Conservation (phyloP, 768 basidiomycete genomes). For the Trametes cingulata region DNA sequence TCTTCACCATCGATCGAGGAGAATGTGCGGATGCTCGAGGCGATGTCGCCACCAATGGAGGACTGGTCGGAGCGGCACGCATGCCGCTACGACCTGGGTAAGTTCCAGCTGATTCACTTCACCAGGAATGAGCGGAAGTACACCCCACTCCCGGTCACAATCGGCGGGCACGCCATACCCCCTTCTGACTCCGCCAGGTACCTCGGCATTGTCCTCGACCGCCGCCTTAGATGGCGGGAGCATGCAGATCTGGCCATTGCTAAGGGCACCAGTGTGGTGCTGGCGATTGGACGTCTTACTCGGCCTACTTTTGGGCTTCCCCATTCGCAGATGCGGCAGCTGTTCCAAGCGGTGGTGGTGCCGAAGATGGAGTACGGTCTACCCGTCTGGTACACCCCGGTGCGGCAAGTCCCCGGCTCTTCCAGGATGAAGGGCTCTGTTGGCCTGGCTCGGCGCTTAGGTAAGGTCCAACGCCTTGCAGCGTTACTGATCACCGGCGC, state of each 20-base stretch:
- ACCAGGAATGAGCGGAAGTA: not conserved
- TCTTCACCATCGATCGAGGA: not conserved
- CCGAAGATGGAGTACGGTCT: constrained; percentile 2
- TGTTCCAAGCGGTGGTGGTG: not conserved
- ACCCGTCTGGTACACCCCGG: not conserved
- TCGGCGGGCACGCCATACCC: not conserved
- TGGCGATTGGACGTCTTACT: not conserved
- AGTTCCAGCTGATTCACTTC: not conserved
- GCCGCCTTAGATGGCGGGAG: not conserved
- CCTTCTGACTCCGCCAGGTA: not conserved
- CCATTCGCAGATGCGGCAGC: not conserved
- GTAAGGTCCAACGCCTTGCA: constrained; percentile 25
- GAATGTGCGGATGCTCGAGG: not conserved
- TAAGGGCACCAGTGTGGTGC: not conserved
- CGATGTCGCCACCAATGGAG: not conserved
- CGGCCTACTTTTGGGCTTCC: not conserved
- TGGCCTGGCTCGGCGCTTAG: not conserved
- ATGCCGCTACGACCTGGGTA: not conserved
- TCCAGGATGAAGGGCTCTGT: not conserved
- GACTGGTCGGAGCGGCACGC: not conserved
- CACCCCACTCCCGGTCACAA: not conserved
- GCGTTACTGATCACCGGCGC: constrained; percentile 27
- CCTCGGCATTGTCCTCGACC: not conserved
- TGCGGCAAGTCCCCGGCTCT: not conserved
- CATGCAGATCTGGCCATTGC: not conserved